Percentiles rank a stretch among this genome's conserved stretches.
phyloP scores from a whole-genome alignment of 2,329 filamentous ascomycete genomes.

The Pseudogymnoascus sp. region DNA sequence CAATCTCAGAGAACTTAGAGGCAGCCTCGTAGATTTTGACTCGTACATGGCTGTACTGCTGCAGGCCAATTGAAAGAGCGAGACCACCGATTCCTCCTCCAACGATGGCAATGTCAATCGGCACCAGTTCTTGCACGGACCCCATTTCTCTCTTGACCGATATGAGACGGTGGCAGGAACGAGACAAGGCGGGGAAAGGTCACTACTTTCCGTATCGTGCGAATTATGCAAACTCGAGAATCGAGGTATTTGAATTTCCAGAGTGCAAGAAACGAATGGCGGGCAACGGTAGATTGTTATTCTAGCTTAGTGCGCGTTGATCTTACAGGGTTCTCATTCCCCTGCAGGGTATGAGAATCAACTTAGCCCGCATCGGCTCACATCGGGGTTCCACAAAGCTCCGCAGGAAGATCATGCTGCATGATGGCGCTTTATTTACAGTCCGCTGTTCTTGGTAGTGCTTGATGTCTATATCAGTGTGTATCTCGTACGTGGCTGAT shows the following conservation, averaged over 20 bases:
- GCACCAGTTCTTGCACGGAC: background rate
- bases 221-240: background rate
- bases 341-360: background rate
- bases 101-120: constrained; percentile 17
- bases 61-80: constrained; percentile 17
- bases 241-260: background rate
- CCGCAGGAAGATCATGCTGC: background rate
- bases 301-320: background rate
- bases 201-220: background rate
- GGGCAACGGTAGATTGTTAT: background rate
- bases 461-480: background rate
- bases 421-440: background rate
- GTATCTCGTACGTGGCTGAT: too few relatives aligned
- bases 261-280: background rate
- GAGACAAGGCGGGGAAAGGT: background rate
- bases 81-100: constrained; percentile 22
- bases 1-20: constrained; percentile 17
- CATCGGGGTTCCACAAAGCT: background rate
- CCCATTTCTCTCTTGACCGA: background rate
- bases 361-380: background rate
- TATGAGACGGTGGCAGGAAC: background rate
- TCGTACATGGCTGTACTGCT: constrained; percentile 10
- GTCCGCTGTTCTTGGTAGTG: background rate
- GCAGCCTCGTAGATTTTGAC: constrained; percentile 20
- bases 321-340: background rate